Conservation (phyloP, 495 filamentous ascomycete species). For the Barbatosphaeria neglecta region DNA sequence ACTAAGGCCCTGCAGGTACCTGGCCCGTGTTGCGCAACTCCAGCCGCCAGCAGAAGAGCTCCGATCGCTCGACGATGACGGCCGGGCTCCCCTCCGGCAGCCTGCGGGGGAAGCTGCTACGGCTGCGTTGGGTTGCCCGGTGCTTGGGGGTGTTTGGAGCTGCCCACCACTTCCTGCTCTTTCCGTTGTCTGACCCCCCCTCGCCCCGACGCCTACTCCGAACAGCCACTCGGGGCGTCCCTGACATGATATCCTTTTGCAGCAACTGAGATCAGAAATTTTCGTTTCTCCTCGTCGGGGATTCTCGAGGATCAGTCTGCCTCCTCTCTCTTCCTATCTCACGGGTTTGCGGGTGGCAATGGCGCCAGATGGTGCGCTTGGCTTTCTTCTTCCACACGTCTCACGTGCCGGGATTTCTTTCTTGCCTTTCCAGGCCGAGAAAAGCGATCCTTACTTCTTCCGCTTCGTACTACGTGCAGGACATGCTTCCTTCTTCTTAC, state of each 20-base stretch:
- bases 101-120: not conserved
- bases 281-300: not conserved
- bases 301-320: not conserved
- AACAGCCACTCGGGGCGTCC: constrained; percentile 9
- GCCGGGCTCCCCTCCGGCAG: too few relatives aligned
- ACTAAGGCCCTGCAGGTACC: not conserved
- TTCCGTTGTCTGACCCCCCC: too few relatives aligned
- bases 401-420: too few relatives aligned
- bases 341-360: too few relatives aligned
- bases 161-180: not conserved
- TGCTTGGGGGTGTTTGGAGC: not conserved
- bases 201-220: constrained; percentile 10
- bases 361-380: too few relatives aligned
- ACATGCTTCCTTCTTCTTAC: too few relatives aligned
- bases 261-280: constrained; percentile 11
- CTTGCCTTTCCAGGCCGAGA: too few relatives aligned
- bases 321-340: not conserved
- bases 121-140: not conserved
- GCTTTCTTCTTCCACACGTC: too few relatives aligned
- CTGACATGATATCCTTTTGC: constrained; percentile 11
- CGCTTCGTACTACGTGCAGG: too few relatives aligned
- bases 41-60: not conserved
- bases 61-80: too few relatives aligned
- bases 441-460: too few relatives aligned
- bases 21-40: not conserved